These are phyloP conservation scores for Nicotiana attenuata DNA, from an alignment of 257 asterid species.

Conservation along the genomic window DNA sequence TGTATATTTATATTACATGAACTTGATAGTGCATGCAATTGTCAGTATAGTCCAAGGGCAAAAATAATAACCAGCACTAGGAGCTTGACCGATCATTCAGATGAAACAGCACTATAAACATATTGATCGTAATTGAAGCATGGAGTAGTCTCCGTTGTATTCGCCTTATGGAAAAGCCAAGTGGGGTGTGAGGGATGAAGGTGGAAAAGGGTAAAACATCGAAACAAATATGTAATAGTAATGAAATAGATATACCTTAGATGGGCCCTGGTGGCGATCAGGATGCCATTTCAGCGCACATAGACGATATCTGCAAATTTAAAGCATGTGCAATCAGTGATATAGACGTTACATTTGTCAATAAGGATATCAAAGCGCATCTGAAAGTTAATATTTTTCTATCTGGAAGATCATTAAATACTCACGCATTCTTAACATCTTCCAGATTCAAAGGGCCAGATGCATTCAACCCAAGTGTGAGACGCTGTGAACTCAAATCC, in stretches of 20 bases:
- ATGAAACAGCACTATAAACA: conserved; percentile 2
- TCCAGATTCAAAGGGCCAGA: conserved; percentile 76
- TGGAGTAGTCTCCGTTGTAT: background rate
- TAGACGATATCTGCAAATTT: conserved; percentile 59
- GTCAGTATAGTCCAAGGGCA: background rate
- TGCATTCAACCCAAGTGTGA: conserved; percentile 65
- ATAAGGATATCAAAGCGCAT: background rate
- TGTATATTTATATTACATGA: background rate
- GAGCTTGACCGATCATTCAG: background rate
- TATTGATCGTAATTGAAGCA: background rate
- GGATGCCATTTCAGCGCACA: conserved; percentile 99
- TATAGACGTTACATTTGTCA: background rate
- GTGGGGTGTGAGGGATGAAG: background rate
- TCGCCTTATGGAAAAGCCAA: background rate
- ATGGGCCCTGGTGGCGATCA: conserved; percentile 91
- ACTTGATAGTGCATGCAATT: background rate
- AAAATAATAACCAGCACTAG: background rate
- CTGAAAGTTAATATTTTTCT: background rate
- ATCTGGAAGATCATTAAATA: conserved; percentile 4
- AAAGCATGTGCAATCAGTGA: conserved; percentile 5
- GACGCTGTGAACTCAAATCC: conserved; percentile 50
- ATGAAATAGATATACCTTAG: conserved; percentile 52
- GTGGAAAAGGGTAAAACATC: background rate
- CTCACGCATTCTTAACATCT: conserved; percentile 87
- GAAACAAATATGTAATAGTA: background rate